Base-by-base conservation (phyloP, 2,329 filamentous ascomycete genomes). In the Cercospora berteroae region DNA sequence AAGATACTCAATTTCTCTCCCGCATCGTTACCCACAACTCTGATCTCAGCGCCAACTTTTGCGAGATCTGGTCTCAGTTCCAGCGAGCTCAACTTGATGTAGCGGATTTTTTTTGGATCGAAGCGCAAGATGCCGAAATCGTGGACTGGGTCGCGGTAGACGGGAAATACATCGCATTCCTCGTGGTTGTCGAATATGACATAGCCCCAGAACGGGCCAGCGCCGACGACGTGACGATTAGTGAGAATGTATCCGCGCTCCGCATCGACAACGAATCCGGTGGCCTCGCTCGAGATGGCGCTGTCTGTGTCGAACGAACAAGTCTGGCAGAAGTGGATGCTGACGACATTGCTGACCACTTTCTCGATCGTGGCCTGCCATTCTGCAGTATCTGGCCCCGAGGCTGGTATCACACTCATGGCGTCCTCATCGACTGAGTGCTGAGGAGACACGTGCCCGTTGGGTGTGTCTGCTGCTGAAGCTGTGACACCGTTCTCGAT, bases 141-240 rank as follows among this genome's bases (percentile, higher is more conserved):
- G 84, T 99, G 95, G 29, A 99, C 94, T 16, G 95, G 96, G 77
- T 99, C 95, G 76, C 95, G 93, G 82, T 99, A 99, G 60, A 99
- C 93, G 8, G 95, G 95, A 77, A 93, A 92, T 58, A 96, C 94
- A 78, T 99, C 95, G 74, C 95, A 95, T 79, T 90, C 88, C 78
- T 99, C 95, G 80, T 99, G 95, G 78, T 99, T 99, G 80, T 99
- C 96, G 79, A 99, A 99, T 73, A 99, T 94, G 78, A 92, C 94
- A 81, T 96, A 97, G 58, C 95, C 95, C 90, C 94, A 98, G 81
- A 99, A 99, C 1, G 95, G 95, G 0, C 95, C 95, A 0, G 95
- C 87, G 71, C 95, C 93, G 50, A 98, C 95, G 33, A 99, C 95
- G 82, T 99, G 95, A 68, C 83, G 79, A 74, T 85, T 85, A 60